phyloP scores from a whole-genome alignment of 805 yeast genomes.

The Saccharomycopsis sp. region DNA sequence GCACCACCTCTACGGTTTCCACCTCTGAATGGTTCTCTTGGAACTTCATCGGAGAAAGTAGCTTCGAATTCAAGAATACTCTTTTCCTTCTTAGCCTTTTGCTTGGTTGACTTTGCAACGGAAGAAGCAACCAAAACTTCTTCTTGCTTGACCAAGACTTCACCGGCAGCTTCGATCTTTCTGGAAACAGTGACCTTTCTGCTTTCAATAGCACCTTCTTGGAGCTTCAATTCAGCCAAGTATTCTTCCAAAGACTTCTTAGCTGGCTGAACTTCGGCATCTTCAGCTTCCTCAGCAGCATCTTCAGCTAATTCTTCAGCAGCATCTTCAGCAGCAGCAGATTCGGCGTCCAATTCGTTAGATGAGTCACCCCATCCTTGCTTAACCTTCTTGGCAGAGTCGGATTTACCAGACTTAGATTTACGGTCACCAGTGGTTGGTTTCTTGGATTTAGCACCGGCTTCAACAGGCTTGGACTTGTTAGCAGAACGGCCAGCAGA shows the following conservation, averaged over 20 bases:
- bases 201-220: slow-evolving; percentile 54
- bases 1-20: slow-evolving; percentile 32
- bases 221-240: slow-evolving; percentile 58
- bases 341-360: slow-evolving; percentile 63
- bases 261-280: slow-evolving; percentile 41
- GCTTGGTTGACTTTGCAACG: slow-evolving; percentile 58
- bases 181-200: slow-evolving; percentile 38
- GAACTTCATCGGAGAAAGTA: slow-evolving; percentile 54
- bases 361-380: slow-evolving; percentile 86
- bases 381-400: slow-evolving; percentile 75
- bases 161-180: slow-evolving; percentile 39
- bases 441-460: slow-evolving; percentile 48
- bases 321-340: slow-evolving; percentile 33
- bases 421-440: slow-evolving; percentile 61
- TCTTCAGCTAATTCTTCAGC: slow-evolving; percentile 39
- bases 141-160: slow-evolving; percentile 54
- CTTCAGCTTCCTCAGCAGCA: slow-evolving; percentile 33
- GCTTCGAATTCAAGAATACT: slow-evolving; percentile 68
- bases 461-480: slow-evolving; percentile 43
- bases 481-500: slow-evolving; percentile 60
- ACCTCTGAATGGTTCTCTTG: slow-evolving; percentile 27
- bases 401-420: slow-evolving; percentile 76
- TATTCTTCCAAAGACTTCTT: slow-evolving; percentile 75
- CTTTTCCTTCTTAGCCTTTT: slow-evolving; percentile 80
- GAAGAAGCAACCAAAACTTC: slow-evolving; percentile 56